Conservation (phyloP, 164 flowering plant species). For the Cinnamomum micranthum region DNA sequence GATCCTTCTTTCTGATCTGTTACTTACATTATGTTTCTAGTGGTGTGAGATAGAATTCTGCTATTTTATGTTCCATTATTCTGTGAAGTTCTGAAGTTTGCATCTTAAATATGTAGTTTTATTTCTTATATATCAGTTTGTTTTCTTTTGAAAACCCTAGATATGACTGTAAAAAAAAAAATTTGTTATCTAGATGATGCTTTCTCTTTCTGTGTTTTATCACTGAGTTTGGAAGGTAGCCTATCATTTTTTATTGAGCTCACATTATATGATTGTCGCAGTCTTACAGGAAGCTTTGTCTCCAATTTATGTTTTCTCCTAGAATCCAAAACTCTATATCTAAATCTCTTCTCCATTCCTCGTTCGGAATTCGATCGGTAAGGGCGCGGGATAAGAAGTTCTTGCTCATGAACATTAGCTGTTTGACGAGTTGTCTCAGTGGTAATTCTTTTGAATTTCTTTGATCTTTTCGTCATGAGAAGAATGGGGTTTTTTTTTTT, state of each 20-base stretch:
- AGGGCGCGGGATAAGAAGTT: too few relatives aligned
- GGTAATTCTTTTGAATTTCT: too few relatives aligned
- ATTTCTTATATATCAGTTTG: not conserved
- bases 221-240: not conserved
- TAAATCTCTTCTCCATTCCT: too few relatives aligned
- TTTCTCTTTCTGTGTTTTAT: not conserved
- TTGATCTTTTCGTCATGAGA: too few relatives aligned
- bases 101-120: not conserved
- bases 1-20: not conserved
- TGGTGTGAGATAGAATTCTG: not conserved
- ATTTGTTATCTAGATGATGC: not conserved
- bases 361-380: too few relatives aligned
- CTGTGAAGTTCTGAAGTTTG: not conserved
- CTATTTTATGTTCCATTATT: not conserved
- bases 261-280: not conserved
- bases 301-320: not conserved
- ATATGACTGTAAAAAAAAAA: not conserved
- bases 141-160: not conserved
- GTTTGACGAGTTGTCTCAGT: too few relatives aligned
- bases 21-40: too few relatives aligned
- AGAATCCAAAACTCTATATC: too few relatives aligned
- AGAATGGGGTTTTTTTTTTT: too few relatives aligned
- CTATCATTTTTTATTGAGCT: not conserved
- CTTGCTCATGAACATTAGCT: too few relatives aligned
- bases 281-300: not conserved